Evolutionary conservation across 768 basidiomycete genomes (phyloP), one percentile per base, ranked within the genome.

Genomic region (Leccinum olivaceopallidum): DNA sequence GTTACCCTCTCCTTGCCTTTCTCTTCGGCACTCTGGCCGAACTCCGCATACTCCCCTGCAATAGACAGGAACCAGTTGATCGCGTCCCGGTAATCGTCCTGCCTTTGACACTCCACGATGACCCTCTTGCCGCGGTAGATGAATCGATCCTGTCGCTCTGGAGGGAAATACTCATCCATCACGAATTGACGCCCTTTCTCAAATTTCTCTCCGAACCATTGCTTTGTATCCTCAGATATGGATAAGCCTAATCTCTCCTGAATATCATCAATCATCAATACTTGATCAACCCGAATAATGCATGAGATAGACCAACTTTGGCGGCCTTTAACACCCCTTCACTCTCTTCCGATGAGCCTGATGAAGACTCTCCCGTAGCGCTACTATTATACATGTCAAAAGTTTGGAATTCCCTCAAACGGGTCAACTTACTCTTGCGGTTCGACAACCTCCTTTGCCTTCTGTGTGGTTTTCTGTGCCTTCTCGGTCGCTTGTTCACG

Each of bases 51-150:
- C 60, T 87, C 81, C 63, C 86, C 83, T 13, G 90, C 64, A 58
- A 80, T 80, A 26, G 77, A 74, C 34, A 94, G 76, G 6, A 93
- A 77, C 92, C 92, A 93, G n/a, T 77, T 77, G 52, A 94, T 79
- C 7, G 86, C 84, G 60, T 86, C 86, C 66, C 94, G 92, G 75
- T 97, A 98, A 71, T 96, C 90, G 56, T 87, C 81, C 75, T 96
- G 94, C 69, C 89, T 88, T 76, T 97, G 95, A 71, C 92, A 95
- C 69, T 98, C 95, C 60, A 95, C 81, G 56, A 97, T 85, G 39
- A 90, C 88, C 85, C 97, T 98, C 81, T 98, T 98, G 6, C 86
- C 82, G 13, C 96, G 85, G 79, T 89, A 96, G 69, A 98, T 90
- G 75, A 94, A 97, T 69, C 93, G 93, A 57, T 96, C 93, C 24